Base-by-base conservation (phyloP, 1,139 yeast genomes). In the Saccharomyces pastorianus region DNA sequence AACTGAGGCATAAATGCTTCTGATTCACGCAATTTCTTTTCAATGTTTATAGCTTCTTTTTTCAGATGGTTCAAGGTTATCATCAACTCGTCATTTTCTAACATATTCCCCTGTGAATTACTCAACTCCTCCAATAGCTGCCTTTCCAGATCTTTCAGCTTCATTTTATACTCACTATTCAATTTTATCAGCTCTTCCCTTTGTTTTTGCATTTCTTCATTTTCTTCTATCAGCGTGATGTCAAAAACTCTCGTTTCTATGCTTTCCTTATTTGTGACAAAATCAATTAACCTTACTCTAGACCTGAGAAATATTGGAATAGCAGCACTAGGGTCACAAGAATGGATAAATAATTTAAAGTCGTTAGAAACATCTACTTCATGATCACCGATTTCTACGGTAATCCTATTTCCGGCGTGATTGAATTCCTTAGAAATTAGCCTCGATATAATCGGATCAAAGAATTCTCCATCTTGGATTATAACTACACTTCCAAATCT, bases 401-500 rank as follows among this genome's bases (percentile, higher is more conserved):
- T 68, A 26, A 75, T 71, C 53, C 96, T 74, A 0, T 95, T 95
- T 4, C 96, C 96, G 47, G 84, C 76, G 34, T 77, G 74, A 47
- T 76, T 78, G 44, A 81, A 76, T 57, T 88, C 96, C 48, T 74
- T 73, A 52, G 82, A 76, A 48, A 93, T 70, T 1, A 91, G 69
- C 0, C 85, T 76, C 55, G 81, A 81, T 25, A 91, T 65, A 9
- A 87, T 71, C 0, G 97, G 96, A 66, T 91, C 93, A 64, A 81
- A 82, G 61, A 78, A 73, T 64, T 91, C 97, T 2, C 91, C 89
- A 69, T 91, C 95, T 61, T 81, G 82, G 31, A 91, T 77, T 11
- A 91, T 66, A 8, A 91, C 73, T 0, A 79, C 65, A 4, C 89
- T 90, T 7, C 99, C 98, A 74, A 91, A 91, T 57, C 95, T 74